A percentile compares a stretch with the other conserved stretches of the same genome.
These are phyloP conservation scores for Withania somnifera DNA, from an alignment of 305 asterid species.

Conservation along the genomic window DNA sequence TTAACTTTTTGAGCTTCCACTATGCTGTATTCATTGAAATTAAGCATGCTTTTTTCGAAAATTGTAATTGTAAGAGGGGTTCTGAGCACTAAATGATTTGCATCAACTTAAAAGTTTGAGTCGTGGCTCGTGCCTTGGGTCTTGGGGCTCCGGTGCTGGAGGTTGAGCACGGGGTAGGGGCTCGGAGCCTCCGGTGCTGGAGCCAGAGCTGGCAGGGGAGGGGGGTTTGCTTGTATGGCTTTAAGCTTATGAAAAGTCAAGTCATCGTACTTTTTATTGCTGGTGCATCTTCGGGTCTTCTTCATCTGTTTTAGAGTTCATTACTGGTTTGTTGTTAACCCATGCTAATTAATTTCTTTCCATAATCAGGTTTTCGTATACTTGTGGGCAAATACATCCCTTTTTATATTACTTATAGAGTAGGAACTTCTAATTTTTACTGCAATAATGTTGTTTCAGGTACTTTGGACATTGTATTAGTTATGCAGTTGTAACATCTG, in stretches of 20 bases:
- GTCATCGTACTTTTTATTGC: slow-evolving; percentile 88
- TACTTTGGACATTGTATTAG: slow-evolving; percentile 93
- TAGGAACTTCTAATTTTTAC: background rate
- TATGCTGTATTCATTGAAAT: background rate
- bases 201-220: too few relatives aligned
- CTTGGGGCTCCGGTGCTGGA: too few relatives aligned
- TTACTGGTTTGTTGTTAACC: slow-evolving; percentile 61
- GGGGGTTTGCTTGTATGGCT: slow-evolving; percentile 98
- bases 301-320: slow-evolving; percentile 96
- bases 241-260: slow-evolving; percentile 86
- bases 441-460: slow-evolving; percentile 36
- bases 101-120: background rate
- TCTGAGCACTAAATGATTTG: background rate
- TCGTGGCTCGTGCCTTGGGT: too few relatives aligned
- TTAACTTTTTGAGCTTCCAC: background rate
- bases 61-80: background rate
- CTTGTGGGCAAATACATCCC: background rate
- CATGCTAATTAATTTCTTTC: background rate
- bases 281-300: slow-evolving; percentile 86
- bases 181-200: too few relatives aligned
- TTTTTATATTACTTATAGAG: background rate
- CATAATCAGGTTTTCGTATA: background rate
- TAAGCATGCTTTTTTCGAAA: background rate
- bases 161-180: too few relatives aligned
- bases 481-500: slow-evolving; percentile 95